phyloP scores from a whole-genome alignment of 805 yeast species.

The Nakazawaea pomicola region DNA sequence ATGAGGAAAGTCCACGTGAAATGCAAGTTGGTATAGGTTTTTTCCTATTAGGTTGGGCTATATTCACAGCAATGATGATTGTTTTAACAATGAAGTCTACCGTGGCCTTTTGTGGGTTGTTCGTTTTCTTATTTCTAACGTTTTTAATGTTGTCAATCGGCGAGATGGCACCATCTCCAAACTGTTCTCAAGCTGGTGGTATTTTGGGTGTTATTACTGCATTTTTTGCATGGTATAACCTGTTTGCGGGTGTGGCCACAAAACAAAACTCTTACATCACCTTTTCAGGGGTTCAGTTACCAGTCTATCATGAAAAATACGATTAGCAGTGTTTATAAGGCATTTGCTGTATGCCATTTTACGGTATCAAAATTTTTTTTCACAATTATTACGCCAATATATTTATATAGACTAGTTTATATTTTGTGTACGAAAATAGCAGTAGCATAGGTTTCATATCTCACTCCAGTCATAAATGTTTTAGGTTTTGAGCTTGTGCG shows the following conservation, averaged over 20 bases:
- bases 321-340: no score
- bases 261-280: conserved; percentile 57
- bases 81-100: conserved; percentile 55
- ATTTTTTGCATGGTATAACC: conserved; percentile 64
- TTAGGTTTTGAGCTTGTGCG: no score
- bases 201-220: conserved; percentile 60
- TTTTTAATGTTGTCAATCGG: conserved; percentile 49
- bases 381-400: no score
- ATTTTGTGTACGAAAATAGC: no score
- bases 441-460: no score
- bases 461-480: no score
- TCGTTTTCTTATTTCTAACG: conserved; percentile 48
- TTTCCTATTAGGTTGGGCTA: conserved; percentile 56
- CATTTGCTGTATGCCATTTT: background rate
- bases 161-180: conserved; percentile 38
- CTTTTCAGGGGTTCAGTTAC: conserved; percentile 24
- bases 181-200: conserved; percentile 51
- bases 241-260: conserved; percentile 64
- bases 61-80: conserved; percentile 55
- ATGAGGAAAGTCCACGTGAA: conserved; percentile 39
- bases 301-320: conserved; percentile 15
- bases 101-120: conserved; percentile 44
- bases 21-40: conserved; percentile 50
- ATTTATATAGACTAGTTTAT: no score
- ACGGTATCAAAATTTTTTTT: no score